A percentile compares a stretch with the other conserved stretches of the same genome.
Conservation (phyloP, 257 asterid species). For the Nicotiana tomentosiformis region DNA sequence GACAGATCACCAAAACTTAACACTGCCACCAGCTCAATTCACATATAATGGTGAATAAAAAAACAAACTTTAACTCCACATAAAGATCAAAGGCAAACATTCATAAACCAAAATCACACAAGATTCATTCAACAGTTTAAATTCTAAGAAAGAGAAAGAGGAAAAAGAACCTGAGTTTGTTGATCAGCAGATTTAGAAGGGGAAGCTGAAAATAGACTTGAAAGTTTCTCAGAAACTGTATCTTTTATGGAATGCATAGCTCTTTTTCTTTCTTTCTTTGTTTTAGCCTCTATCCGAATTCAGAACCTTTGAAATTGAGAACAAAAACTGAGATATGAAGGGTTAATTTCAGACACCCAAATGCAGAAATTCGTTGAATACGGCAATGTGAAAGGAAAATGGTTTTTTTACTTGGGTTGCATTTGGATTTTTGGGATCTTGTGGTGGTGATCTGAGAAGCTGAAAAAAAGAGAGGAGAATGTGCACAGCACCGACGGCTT, state of each 20-base stretch:
- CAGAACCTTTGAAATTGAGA: neutral
- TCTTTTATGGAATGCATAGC: constrained; percentile 68
- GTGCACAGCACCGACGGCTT: neutral
- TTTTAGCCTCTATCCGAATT: neutral
- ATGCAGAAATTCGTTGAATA: neutral
- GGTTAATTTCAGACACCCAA: constrained; percentile 2
- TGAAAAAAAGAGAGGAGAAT: neutral
- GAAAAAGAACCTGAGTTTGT: constrained; percentile 50
- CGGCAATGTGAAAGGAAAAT: neutral
- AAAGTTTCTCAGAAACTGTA: constrained; percentile 58
- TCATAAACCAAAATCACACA: constrained; percentile 1
- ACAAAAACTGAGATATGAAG: neutral
- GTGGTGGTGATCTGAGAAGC: neutral
- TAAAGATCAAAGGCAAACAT: constrained; percentile 16
- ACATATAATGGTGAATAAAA: neutral
- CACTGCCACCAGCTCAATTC: neutral
- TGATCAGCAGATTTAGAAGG: constrained; percentile 51
- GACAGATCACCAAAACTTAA: neutral
- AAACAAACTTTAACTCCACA: neutral
- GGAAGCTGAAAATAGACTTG: constrained; percentile 70
- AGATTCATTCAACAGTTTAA: neutral
- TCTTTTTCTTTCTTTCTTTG: neutral
- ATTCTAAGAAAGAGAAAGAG: neutral
- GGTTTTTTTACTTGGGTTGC: neutral
- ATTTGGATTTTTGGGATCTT: neutral